phyloP scores from a whole-genome alignment of 2,329 filamentous ascomycete genomes.

The Penicillium frequentans region DNA sequence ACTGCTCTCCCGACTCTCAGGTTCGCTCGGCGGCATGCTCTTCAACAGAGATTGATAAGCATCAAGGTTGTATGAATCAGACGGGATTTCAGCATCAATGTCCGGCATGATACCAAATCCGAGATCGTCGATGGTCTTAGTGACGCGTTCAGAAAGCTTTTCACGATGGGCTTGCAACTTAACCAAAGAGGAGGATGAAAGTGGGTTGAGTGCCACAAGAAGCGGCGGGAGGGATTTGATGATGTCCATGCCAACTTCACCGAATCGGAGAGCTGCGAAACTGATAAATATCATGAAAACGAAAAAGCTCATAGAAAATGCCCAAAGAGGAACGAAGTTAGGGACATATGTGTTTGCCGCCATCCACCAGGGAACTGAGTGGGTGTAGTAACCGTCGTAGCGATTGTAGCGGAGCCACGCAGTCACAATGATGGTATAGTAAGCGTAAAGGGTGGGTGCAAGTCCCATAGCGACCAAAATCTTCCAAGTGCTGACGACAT shows the following conservation, averaged over 20 bases:
- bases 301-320: slow-evolving; percentile 70
- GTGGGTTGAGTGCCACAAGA: slow-evolving; percentile 76
- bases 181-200: slow-evolving; percentile 76
- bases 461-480: slow-evolving; percentile 79
- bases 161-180: slow-evolving; percentile 70
- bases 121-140: slow-evolving; percentile 84
- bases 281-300: slow-evolving; percentile 81
- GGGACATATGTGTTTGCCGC: slow-evolving; percentile 58
- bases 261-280: slow-evolving; percentile 86
- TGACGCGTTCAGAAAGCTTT: slow-evolving; percentile 74
- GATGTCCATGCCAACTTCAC: slow-evolving; percentile 96
- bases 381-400: slow-evolving; percentile 60
- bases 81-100: slow-evolving; percentile 73
- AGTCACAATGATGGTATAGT: slow-evolving; percentile 72
- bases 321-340: slow-evolving; percentile 72
- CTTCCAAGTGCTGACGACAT: slow-evolving; percentile 90
- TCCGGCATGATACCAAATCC: slow-evolving; percentile 93
- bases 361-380: slow-evolving; percentile 20
- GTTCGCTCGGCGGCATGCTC: slow-evolving; percentile 23
- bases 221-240: slow-evolving; percentile 87
- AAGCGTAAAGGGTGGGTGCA: slow-evolving; percentile 74
- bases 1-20: slow-evolving; percentile 65
- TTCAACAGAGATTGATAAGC: slow-evolving; percentile 28
- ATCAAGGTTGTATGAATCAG: slow-evolving; percentile 41
- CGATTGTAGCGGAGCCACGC: slow-evolving; percentile 76